A percentile compares a stretch with the other conserved stretches of the same genome.
These are phyloP conservation scores for Blastobotrys capitulatus DNA, from an alignment of 1,139 yeast genomes.

Conservation along the genomic window DNA sequence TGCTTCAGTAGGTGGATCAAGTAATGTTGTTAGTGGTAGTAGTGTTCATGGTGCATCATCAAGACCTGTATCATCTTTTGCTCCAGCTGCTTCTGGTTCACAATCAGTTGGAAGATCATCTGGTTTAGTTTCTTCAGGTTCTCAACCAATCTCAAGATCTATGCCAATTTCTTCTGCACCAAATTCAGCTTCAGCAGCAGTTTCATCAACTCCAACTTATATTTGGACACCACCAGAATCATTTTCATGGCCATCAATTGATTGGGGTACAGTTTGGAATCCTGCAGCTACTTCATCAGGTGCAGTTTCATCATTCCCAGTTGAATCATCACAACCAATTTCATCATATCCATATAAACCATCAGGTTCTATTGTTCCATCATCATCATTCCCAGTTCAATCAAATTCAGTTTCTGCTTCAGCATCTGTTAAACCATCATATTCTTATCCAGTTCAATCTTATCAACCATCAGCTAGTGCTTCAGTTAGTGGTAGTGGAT, in stretches of 20 bases:
- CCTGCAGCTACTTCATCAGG: neutral
- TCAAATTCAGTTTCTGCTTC: neutral
- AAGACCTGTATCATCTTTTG: conserved; percentile 1
- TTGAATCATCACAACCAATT: neutral
- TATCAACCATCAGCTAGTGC: neutral
- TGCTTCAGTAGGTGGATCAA: no score
- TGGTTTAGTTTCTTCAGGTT: neutral
- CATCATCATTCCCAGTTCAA: neutral
- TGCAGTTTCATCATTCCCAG: neutral
- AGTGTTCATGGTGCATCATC: neutral
- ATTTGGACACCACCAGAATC: neutral
- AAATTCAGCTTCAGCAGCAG: conserved; percentile 5
- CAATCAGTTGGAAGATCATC: neutral
- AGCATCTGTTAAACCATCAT: neutral
- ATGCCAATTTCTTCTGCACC: conserved; percentile 9
- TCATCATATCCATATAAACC: neutral
- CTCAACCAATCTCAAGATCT: no score
- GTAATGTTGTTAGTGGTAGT: neutral
- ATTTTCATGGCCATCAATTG: neutral
- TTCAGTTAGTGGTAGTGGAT: neutral
- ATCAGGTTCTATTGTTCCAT: neutral
- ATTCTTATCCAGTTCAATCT: no score
- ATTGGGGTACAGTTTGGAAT: neutral
- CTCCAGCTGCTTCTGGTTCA: conserved; percentile 5
- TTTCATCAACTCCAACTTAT: neutral